Conservation (phyloP, 768 basidiomycete genomes). For the Rhodotorula taiwanensis region DNA sequence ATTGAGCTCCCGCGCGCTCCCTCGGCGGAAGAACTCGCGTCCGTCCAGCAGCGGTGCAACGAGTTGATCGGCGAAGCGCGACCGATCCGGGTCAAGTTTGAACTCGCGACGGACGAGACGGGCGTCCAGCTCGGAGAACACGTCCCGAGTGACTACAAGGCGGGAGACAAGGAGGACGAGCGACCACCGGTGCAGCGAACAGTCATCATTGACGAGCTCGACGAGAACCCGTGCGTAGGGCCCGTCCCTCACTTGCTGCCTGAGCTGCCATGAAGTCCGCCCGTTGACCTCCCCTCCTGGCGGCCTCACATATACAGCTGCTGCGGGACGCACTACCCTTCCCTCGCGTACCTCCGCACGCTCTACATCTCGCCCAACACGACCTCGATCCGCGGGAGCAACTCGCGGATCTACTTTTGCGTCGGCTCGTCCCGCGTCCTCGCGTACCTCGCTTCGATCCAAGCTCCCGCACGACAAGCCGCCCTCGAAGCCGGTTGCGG, state of each 20-base stretch:
- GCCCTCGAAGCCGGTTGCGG: constrained; percentile 64
- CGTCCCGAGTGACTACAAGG: constrained; percentile 66
- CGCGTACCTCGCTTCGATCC: constrained; percentile 56
- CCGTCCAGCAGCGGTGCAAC: constrained; percentile 62
- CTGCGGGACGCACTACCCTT: constrained; percentile 76
- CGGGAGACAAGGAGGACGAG: constrained; percentile 50
- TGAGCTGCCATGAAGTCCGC: background rate
- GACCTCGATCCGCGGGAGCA: constrained; percentile 57
- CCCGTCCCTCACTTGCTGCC: background rate
- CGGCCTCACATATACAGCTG: constrained; percentile 50
- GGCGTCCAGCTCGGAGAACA: constrained; percentile 43
- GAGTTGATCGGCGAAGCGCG: constrained; percentile 63
- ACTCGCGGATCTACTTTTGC: constrained; percentile 71
- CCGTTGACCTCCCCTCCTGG: background rate
- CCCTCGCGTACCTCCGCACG: constrained; percentile 51
- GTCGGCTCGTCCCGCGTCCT: constrained; percentile 66
- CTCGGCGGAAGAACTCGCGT: constrained; percentile 56
- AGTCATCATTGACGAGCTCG: constrained; percentile 72
- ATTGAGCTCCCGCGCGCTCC: constrained; percentile 68
- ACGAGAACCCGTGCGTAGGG: constrained; percentile 63
- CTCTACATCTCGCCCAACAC: constrained; percentile 66
- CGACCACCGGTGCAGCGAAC: constrained; percentile 55
- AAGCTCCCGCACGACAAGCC: constrained; percentile 54
- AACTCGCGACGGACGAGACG: constrained; percentile 48
- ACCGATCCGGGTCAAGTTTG: constrained; percentile 66